phyloP scores from a whole-genome alignment of 2,329 filamentous ascomycete genomes.

The Periglandula ipomoeae region DNA sequence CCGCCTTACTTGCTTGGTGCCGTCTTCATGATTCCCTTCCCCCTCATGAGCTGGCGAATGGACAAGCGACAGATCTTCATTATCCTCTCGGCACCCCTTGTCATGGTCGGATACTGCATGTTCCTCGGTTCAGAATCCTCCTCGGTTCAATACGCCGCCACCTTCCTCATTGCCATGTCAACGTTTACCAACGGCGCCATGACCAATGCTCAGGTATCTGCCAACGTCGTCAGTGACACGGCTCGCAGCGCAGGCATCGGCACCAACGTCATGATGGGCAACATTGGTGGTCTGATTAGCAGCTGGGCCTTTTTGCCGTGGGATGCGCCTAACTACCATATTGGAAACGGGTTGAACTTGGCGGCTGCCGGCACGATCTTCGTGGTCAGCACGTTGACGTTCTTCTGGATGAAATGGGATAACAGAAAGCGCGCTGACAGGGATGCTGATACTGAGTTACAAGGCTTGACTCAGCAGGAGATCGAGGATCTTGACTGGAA shows the following conservation, averaged over 20 bases:
- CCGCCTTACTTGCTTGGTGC: slow-evolving; percentile 62
- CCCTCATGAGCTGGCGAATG: slow-evolving; percentile 50
- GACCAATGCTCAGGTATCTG: slow-evolving; percentile 57
- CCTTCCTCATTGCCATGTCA: slow-evolving; percentile 58
- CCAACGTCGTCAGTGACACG: slow-evolving; percentile 64
- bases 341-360: slow-evolving; percentile 63
- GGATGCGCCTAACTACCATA: slow-evolving; percentile 57
- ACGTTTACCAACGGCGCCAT: slow-evolving; percentile 56
- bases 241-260: slow-evolving; percentile 58
- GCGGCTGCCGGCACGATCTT: slow-evolving; percentile 45
- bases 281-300: slow-evolving; percentile 58
- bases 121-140: slow-evolving; percentile 49
- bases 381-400: slow-evolving; percentile 35
- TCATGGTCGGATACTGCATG: slow-evolving; percentile 63
- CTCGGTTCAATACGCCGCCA: slow-evolving; percentile 56
- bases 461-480: slow-evolving; percentile 40
- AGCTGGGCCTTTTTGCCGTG: slow-evolving; percentile 56
- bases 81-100: slow-evolving; percentile 48
- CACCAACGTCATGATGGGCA: slow-evolving; percentile 60
- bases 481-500: slow-evolving; percentile 56
- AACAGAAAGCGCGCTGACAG: slow-evolving; percentile 35
- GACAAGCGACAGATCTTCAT: slow-evolving; percentile 54
- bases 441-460: slow-evolving; percentile 35
- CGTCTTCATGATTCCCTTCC: slow-evolving; percentile 55
- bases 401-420: slow-evolving; percentile 53